Evolutionary conservation across 768 basidiomycete species (phyloP), one percentile per base, ranked within the genome.

Genomic region (Phlebiopsis gigantea): DNA sequence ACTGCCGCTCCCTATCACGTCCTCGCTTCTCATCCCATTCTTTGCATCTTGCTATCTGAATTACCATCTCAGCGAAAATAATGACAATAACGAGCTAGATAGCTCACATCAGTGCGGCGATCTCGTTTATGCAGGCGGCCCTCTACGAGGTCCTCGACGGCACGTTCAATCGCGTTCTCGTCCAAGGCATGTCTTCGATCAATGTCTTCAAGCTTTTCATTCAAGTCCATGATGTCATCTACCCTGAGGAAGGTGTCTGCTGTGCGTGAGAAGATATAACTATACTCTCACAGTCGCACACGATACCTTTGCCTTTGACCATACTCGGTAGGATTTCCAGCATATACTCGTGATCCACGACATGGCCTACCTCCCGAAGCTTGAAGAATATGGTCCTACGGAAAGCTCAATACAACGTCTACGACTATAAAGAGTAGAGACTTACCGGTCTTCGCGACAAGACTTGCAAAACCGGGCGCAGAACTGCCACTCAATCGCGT

Each of bases 361-460:
- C 51, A n/a, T 28, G 9, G 19, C 10, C 22, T 8, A 31, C 1
- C 22, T 19, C 34, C 15, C 22, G 29, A 19, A 31, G 21, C 17
- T 55, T 25, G 10, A 26, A 28, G 21, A 55, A 55, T 5, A 31
- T 3, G 4, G 22, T 14, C 4, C 30, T 55, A n/a, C 15, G n/a
- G 7, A 9, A n/a, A 17, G 5, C 19, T 48, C 15, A 48, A 43
- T 17, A 46, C 15, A 5, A 1, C 25, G 19, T 53, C 12, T 46
- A 31, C 28, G 24, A 9, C 7, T 4, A n/a, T 4, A 29, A 17
- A 24, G 3, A 44, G 26, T 24, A 31, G 4, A n/a, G 26, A 34
- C 55, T 17, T 47, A 48, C 55, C 6, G 14, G 34, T 48, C 28
- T 47, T 56, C 34, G 19, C 44, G 46, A 28, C 55, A 56, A 17